These are phyloP conservation scores for Coemansia pectinata DNA, from an alignment of 192 early-diverging fungal species.

Conservation along the genomic window DNA sequence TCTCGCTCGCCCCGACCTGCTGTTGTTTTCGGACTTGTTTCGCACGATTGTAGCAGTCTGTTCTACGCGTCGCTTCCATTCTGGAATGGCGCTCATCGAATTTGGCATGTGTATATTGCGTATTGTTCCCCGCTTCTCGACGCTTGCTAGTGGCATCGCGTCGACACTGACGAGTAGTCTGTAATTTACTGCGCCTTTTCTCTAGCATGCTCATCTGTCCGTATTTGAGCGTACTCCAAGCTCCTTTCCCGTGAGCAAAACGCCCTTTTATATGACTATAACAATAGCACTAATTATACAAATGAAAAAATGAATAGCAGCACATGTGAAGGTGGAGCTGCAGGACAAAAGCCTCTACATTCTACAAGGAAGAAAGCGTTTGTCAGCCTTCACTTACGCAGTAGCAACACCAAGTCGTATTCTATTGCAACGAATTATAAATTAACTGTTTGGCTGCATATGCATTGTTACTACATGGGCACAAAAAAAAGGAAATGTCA, in stretches of 20 bases:
- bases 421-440: neutral
- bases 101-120: neutral
- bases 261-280: neutral
- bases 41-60: neutral
- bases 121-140: neutral
- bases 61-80: neutral
- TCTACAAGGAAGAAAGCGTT: neutral
- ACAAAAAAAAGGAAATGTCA: neutral
- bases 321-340: neutral
- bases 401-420: neutral
- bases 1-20: neutral
- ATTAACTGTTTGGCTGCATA: slow-evolving; percentile 9
- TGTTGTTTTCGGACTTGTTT: neutral
- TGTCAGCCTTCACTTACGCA: neutral
- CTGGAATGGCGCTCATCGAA: neutral
- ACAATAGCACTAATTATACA: neutral
- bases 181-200: neutral
- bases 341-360: neutral
- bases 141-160: neutral
- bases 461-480: slow-evolving; percentile 8
- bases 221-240: neutral
- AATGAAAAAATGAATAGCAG: neutral
- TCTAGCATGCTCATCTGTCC: neutral
- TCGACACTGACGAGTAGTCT: neutral
- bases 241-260: neutral